Conservation (phyloP, 495 filamentous ascomycete species). For the Cenococcum geophilum region DNA sequence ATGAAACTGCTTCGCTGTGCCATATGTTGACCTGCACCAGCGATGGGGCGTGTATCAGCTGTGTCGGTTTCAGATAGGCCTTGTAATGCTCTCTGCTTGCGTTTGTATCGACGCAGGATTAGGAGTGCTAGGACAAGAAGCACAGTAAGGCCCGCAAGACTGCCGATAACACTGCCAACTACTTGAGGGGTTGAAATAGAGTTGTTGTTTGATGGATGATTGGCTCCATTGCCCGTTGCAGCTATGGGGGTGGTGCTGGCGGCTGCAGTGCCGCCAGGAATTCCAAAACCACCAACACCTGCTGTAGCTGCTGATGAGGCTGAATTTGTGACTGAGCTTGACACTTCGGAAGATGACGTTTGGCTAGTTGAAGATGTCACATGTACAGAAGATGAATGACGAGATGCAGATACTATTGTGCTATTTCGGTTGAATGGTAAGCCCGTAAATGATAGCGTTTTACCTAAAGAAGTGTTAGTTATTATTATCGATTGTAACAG, state of each 20-base stretch:
- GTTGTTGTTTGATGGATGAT: not conserved
- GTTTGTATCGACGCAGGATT: conserved; percentile 25
- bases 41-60: conserved; percentile 19
- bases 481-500: not conserved
- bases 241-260: conserved; percentile 1
- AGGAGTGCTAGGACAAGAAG: conserved; percentile 21
- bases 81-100: conserved; percentile 12
- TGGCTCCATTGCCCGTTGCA: conserved; percentile 1
- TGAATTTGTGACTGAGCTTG: not conserved
- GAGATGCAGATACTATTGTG: conserved; percentile 2
- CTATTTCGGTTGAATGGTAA: not conserved
- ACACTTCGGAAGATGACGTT: not conserved
- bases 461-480: conserved; percentile 1
- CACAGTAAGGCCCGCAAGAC: conserved; percentile 26
- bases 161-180: conserved; percentile 27
- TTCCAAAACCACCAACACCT: not conserved
- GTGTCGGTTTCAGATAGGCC: conserved; percentile 10
- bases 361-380: not conserved
- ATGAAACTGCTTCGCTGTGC: conserved; percentile 15
- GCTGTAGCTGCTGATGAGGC: not conserved
- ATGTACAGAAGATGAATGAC: not conserved
- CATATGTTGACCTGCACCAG: conserved; percentile 18
- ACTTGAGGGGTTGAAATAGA: conserved; percentile 23
- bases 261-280: not conserved
- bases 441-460: not conserved